These are phyloP conservation scores for Prunus mongolica DNA, from an alignment of 306 rosid species.

Conservation along the genomic window DNA sequence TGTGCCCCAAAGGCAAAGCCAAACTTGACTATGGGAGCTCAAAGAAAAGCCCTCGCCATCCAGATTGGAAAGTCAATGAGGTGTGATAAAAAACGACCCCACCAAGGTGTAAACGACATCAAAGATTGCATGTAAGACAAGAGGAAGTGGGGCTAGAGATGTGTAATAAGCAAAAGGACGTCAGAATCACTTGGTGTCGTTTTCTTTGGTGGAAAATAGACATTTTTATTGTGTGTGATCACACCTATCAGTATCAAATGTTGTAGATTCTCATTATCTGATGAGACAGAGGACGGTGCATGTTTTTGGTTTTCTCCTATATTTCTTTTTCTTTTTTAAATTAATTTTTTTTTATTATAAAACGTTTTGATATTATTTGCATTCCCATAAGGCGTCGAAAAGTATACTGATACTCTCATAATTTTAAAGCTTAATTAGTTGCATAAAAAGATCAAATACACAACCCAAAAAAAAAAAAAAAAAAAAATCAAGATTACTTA, in stretches of 20 bases:
- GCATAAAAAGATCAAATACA: not conserved
- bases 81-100: conserved; percentile 1
- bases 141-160: not conserved
- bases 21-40: not conserved
- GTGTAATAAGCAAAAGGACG: not conserved
- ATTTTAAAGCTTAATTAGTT: not conserved
- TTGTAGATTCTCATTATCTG: not conserved
- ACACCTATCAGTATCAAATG: conserved; percentile 2
- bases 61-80: conserved; percentile 5
- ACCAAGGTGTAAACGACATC: conserved; percentile 9
- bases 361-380: rapidly evolving
- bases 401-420: not conserved
- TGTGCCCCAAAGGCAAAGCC: conserved; percentile 1
- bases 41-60: not conserved
- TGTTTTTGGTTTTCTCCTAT: not conserved
- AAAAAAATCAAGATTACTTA: not conserved
- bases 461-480: not conserved
- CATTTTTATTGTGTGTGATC: not conserved
- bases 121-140: not conserved
- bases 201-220: conserved; percentile 16
- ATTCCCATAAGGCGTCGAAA: not conserved
- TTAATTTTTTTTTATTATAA: not conserved
- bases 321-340: not conserved
- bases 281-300: not conserved
- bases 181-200: conserved; percentile 18